Evolutionary conservation across 2,329 filamentous ascomycete genomes (phyloP).

Genomic region (Sporothrix humicola): DNA sequence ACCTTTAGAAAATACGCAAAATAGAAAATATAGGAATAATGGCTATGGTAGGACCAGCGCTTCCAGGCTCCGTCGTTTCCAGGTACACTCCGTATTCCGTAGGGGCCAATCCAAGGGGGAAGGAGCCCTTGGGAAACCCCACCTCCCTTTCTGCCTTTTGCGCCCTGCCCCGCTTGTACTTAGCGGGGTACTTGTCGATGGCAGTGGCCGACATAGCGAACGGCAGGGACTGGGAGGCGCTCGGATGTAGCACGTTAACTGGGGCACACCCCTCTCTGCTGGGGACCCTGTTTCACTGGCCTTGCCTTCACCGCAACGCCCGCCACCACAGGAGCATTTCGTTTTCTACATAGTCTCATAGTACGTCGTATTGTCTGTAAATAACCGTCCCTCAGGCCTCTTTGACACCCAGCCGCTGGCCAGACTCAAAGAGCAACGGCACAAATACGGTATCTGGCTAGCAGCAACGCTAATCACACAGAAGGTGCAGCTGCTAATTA

Average conservation of each 20-base stretch:
- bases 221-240: background rate
- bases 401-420: background rate
- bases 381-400: background rate
- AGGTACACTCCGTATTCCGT: background rate
- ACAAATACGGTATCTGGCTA: background rate
- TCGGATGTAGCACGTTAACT: constrained; percentile 28
- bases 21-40: background rate
- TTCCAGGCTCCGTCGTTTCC: background rate
- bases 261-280: constrained; percentile 23
- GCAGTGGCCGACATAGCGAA: background rate
- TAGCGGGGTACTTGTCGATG: constrained; percentile 31
- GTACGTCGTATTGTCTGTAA: background rate
- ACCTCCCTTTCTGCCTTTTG: constrained; percentile 31
- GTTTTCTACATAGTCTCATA: background rate
- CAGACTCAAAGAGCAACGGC: background rate
- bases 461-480: constrained; percentile 20
- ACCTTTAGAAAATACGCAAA: no score
- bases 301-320: constrained; percentile 28
- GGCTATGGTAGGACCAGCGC: background rate
- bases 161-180: constrained; percentile 29
- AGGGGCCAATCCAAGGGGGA: constrained; percentile 11
- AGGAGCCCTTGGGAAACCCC: constrained; percentile 4
- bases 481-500: background rate
- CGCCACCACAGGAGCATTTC: background rate
- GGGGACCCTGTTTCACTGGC: constrained; percentile 31